Conservation (phyloP, 2,329 filamentous ascomycete species). For the Phoma sp. region DNA sequence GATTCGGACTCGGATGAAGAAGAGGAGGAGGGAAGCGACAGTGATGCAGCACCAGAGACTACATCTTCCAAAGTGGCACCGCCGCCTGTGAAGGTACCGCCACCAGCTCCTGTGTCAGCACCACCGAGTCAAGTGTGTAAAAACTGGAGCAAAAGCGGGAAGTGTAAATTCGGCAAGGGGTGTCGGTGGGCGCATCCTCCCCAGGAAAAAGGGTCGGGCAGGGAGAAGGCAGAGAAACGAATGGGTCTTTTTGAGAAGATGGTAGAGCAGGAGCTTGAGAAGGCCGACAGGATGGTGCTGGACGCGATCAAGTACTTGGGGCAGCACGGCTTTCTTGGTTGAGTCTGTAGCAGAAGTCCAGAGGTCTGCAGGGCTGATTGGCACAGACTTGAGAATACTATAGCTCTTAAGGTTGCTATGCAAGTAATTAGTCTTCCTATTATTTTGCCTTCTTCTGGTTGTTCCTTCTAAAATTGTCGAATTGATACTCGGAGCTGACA, state of each 20-base stretch:
- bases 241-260: constrained; percentile 39
- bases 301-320: constrained; percentile 56
- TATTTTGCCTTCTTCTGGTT: too few species aligned
- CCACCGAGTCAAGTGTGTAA: constrained; percentile 25
- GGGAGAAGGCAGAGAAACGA: constrained; percentile 23
- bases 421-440: too few species aligned
- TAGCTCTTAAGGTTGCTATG: too few species aligned
- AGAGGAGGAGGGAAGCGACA: constrained; percentile 20
- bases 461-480: too few species aligned
- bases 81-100: constrained; percentile 22
- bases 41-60: constrained; percentile 47
- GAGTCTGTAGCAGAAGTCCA: constrained; percentile 4
- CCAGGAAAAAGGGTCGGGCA: not conserved
- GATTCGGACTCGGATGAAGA: constrained; percentile 31
- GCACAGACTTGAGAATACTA: too few species aligned
- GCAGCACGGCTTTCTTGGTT: constrained; percentile 48
- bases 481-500: too few species aligned
- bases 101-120: constrained; percentile 15
- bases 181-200: constrained; percentile 37
- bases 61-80: constrained; percentile 44
- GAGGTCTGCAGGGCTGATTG: too few species aligned
- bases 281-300: constrained; percentile 50
- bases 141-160: constrained; percentile 34
- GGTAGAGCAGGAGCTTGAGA: constrained; percentile 54
- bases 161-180: constrained; percentile 33